phyloP scores from a whole-genome alignment of 78 protist genomes.

The Dictyostelium capitatum region DNA sequence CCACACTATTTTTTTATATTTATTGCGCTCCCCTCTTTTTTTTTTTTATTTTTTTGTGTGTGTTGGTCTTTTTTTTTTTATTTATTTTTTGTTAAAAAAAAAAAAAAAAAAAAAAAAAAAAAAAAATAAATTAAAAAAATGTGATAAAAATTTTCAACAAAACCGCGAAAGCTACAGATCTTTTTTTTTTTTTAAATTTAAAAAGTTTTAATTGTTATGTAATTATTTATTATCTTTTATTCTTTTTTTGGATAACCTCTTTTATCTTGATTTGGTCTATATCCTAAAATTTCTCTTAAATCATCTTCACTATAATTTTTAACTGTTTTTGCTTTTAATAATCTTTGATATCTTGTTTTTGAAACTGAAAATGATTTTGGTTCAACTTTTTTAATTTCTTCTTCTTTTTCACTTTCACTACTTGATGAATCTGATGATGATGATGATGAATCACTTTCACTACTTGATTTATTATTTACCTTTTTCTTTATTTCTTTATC shows the following conservation, averaged over 20 bases:
- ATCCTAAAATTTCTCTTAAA: slow-evolving; percentile 62
- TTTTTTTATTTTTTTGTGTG: no score
- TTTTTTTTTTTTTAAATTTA: not conserved
- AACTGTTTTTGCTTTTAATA: slow-evolving; percentile 50
- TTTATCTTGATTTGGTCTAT: slow-evolving; percentile 46
- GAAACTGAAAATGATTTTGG: slow-evolving; percentile 16
- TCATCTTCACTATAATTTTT: slow-evolving; percentile 62
- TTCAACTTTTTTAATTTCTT: not conserved
- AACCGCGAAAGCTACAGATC: not conserved
- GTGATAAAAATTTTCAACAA: not conserved
- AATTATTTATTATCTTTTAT: not conserved
- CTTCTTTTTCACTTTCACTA: slow-evolving; percentile 43
- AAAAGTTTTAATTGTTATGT: not conserved
- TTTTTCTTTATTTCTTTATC: not conserved
- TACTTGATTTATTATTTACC: not conserved
- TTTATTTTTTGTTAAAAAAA: no score
- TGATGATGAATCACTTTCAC: not conserved
- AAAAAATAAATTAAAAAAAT: not conserved
- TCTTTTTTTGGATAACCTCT: slow-evolving; percentile 19
- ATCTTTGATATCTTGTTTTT: slow-evolving; percentile 63
- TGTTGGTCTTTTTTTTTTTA: no score
- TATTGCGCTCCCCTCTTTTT: no score
- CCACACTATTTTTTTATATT: no score
- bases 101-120: not conserved
- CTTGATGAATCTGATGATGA: not conserved